phyloP scores from a whole-genome alignment of 495 filamentous ascomycete species.

The Neurospora terricola region DNA sequence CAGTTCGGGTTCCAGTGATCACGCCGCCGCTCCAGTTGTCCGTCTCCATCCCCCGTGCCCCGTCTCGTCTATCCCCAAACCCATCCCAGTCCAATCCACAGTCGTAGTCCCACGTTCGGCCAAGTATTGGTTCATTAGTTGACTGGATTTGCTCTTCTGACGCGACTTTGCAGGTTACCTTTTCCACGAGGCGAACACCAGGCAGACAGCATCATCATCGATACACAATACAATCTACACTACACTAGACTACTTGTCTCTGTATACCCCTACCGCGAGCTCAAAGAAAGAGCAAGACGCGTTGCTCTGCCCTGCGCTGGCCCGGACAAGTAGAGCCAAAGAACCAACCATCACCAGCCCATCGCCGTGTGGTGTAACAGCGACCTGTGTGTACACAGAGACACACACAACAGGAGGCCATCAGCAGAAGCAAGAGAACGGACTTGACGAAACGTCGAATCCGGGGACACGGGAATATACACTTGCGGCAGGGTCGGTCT shows the following conservation, averaged over 20 bases:
- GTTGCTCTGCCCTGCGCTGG: slow-evolving; percentile 14
- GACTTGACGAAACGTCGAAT: slow-evolving; percentile 10
- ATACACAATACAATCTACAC: not conserved
- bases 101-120: not conserved
- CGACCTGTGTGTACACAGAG: slow-evolving; percentile 16
- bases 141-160: slow-evolving; percentile 17
- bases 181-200: slow-evolving; percentile 14
- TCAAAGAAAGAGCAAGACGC: slow-evolving; percentile 4
- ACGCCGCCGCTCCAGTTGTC: not conserved
- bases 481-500: not conserved
- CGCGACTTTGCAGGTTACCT: slow-evolving; percentile 26
- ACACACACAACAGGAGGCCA: slow-evolving; percentile 6
- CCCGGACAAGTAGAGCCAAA: slow-evolving; percentile 2
- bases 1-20: not conserved
- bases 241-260: not conserved
- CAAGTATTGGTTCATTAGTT: not conserved
- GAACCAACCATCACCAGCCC: slow-evolving; percentile 23
- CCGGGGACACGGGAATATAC: slow-evolving; percentile 14
- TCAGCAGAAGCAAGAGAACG: not conserved
- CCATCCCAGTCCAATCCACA: not conserved
- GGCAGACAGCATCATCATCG: not conserved
- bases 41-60: not conserved
- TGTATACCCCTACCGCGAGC: slow-evolving; percentile 5
- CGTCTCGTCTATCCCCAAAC: not conserved
- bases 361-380: slow-evolving; percentile 25